Percentiles rank a stretch among this genome's conserved stretches.
These are phyloP conservation scores for Colletotrichum sp. DNA, from an alignment of 2,329 filamentous ascomycete genomes.

Conservation along the genomic window DNA sequence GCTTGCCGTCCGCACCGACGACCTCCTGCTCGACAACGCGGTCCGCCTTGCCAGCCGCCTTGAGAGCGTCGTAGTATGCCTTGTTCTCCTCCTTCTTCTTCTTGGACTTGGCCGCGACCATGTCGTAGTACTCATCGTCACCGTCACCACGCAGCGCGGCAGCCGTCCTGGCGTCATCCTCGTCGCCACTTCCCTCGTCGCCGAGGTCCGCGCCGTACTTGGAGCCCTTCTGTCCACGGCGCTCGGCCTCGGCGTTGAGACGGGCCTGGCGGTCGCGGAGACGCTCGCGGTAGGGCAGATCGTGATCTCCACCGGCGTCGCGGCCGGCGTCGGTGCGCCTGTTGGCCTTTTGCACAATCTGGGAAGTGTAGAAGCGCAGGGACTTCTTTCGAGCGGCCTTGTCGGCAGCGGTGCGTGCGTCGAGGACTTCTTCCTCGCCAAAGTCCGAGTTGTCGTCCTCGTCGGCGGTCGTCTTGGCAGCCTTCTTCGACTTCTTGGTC, in stretches of 20 bases:
- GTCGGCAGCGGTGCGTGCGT: constrained; percentile 79
- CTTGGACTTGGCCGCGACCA: constrained; percentile 73
- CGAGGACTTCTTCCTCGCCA: constrained; percentile 84
- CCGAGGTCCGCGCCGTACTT: constrained; percentile 69
- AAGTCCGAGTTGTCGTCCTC: constrained; percentile 82
- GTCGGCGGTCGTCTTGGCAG: constrained; percentile 35
- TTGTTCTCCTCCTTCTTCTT: constrained; percentile 78
- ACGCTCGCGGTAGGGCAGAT: constrained; percentile 88
- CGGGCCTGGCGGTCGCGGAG: constrained; percentile 84
- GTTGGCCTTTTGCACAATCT: constrained; percentile 93
- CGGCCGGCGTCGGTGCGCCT: constrained; percentile 77
- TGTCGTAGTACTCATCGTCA: constrained; percentile 86
- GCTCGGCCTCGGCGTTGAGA: constrained; percentile 87
- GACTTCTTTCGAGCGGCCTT: constrained; percentile 91
- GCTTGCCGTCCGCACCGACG: constrained; percentile 83
- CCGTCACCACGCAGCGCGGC: constrained; percentile 58
- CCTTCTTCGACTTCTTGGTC: constrained; percentile 51
- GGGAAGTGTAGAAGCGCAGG: constrained; percentile 96
- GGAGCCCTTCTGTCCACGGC: constrained; percentile 72
- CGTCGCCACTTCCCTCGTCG: constrained; percentile 63
- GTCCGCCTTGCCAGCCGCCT: constrained; percentile 67
- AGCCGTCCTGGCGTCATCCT: constrained; percentile 64
- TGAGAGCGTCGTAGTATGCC: constrained; percentile 59
- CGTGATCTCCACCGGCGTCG: constrained; percentile 78
- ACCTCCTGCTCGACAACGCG: constrained; percentile 69